A percentile compares a stretch with the other conserved stretches of the same genome.
phyloP scores from a whole-genome alignment of 768 basidiomycete genomes.

The Exsudoporus frostii region DNA sequence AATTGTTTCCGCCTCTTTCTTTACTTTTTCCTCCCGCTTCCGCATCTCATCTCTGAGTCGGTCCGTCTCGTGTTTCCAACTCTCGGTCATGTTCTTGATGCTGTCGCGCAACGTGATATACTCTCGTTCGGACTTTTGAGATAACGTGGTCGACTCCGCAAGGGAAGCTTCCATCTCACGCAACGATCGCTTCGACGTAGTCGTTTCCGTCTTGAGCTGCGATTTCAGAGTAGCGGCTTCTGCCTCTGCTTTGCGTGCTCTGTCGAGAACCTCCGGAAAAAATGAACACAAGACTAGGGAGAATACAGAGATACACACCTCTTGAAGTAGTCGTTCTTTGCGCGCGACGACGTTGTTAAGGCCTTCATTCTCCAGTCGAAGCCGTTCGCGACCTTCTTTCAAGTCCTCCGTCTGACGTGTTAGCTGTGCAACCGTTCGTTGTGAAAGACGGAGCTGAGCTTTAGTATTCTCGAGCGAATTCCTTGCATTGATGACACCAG shows the following conservation, averaged over 20 bases:
- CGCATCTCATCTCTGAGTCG: constrained; percentile 70
- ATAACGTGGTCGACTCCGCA: constrained; percentile 69
- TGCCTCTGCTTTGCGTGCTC: constrained; percentile 82
- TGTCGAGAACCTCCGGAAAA: constrained; percentile 60
- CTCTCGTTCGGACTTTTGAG: constrained; percentile 80
- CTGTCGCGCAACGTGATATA: constrained; percentile 77
- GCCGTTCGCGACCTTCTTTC: constrained; percentile 80
- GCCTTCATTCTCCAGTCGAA: constrained; percentile 83
- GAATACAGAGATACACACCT: constrained; percentile 44
- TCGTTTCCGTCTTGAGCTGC: constrained; percentile 71
- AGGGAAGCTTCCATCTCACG: constrained; percentile 79
- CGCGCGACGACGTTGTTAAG: constrained; percentile 84
- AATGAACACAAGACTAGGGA: background rate
- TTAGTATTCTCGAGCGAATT: constrained; percentile 87
- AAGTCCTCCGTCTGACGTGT: constrained; percentile 86
- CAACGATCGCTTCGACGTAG: constrained; percentile 67
- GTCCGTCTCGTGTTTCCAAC: constrained; percentile 73
- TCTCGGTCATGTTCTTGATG: constrained; percentile 65
- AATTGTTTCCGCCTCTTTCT: constrained; percentile 61
- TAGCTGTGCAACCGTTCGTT: constrained; percentile 78
- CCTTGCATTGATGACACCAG: constrained; percentile 74
- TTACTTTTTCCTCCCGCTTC: constrained; percentile 67
- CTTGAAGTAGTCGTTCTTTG: constrained; percentile 84
- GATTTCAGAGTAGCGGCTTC: constrained; percentile 65
- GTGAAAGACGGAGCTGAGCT: constrained; percentile 73